Base-by-base conservation (phyloP, 176 grass and related monocot genomes). In the Lolium rigidum region DNA sequence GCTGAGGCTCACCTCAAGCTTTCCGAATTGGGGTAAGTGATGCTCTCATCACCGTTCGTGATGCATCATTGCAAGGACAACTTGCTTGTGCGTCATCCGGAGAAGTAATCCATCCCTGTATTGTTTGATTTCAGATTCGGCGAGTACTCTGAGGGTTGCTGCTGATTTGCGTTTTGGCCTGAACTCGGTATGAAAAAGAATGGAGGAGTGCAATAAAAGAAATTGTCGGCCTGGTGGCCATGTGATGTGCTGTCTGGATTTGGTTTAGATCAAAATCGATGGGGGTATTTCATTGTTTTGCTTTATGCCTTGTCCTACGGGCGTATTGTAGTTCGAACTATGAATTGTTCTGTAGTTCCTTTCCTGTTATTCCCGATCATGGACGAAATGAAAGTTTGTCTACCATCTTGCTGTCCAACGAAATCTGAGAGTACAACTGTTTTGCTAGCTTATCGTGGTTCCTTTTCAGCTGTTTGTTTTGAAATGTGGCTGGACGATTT, bases 1-100 rank as follows among this genome's bases (percentile, higher is more conserved):
- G 76, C 87, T 1, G 92, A 97, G 87, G 92, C 94, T 39, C 94
- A 97, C 82, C 70, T 90, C 44, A 97, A 97, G 83, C 94, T 97
- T 51, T 97, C 94, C 11, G 94, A 97, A 82, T 48, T 97, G 73
- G 94, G 94, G 94, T 94, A 88, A 84, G 87, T 66, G 17, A 10
- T 74, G 1, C 0, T 20, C 66, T 35, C 63, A 35, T 67, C 1
- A 21, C 25, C 6, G 48, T 47, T 73, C 13, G 46, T 65, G 14
- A 44, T 80, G 70, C 72, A n/a, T 16, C 21, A 9, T 57, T 78
- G 35, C 22, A 70, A 50, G 2, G 48, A 5, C 1, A n/a, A n/a
- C 49, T 12, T 57, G 2, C 17, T 68, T 7, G 59, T 78, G 38
- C 78, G 0, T 17, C 7, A n/a, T 8, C 47, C 46, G n/a, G 2